A percentile compares a stretch with the other conserved stretches of the same genome.
phyloP scores from a whole-genome alignment of 2,329 filamentous ascomycete species.

The Hypoxylon sp. region DNA sequence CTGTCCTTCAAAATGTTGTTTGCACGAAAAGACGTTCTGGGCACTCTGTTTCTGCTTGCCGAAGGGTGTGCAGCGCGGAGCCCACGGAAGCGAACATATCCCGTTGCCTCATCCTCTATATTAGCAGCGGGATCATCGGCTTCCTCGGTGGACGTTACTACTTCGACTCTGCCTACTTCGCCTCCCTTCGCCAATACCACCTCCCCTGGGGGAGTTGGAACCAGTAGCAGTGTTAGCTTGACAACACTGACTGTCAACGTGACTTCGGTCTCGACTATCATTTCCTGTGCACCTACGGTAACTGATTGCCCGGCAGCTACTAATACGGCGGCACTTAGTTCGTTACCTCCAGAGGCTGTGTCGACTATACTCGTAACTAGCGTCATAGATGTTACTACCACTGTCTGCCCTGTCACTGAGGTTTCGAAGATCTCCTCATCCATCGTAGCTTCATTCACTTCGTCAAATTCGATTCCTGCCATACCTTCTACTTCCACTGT shows the following conservation, averaged over 20 bases:
- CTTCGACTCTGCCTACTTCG: not conserved
- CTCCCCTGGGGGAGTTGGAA: slow-evolving; percentile 12
- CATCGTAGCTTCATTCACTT: slow-evolving; percentile 46
- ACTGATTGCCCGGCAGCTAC: slow-evolving; percentile 51
- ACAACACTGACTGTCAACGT: slow-evolving; percentile 49
- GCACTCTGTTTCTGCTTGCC: slow-evolving; percentile 39
- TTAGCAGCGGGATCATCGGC: slow-evolving; percentile 2
- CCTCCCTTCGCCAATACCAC: slow-evolving; percentile 42
- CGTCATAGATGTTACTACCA: slow-evolving; percentile 52
- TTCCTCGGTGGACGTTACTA: slow-evolving; percentile 3
- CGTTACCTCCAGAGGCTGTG: slow-evolving; percentile 45
- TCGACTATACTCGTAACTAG: slow-evolving; percentile 51
- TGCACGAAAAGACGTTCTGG: slow-evolving; percentile 36
- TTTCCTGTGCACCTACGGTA: slow-evolving; percentile 50
- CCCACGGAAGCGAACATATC: slow-evolving; percentile 23
- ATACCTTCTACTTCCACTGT: slow-evolving; percentile 20
- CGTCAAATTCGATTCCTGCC: slow-evolving; percentile 16
- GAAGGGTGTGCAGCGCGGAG: slow-evolving; percentile 33
- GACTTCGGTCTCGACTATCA: slow-evolving; percentile 49
- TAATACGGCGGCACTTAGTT: slow-evolving; percentile 46
- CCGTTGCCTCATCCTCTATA: slow-evolving; percentile 3
- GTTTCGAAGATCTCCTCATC: slow-evolving; percentile 49
- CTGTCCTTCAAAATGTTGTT: slow-evolving; percentile 48
- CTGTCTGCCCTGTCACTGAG: slow-evolving; percentile 51
- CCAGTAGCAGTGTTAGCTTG: slow-evolving; percentile 24